Base-by-base conservation (phyloP, 352 stramenopile species). In the Globisporangium cylindrosporum region DNA sequence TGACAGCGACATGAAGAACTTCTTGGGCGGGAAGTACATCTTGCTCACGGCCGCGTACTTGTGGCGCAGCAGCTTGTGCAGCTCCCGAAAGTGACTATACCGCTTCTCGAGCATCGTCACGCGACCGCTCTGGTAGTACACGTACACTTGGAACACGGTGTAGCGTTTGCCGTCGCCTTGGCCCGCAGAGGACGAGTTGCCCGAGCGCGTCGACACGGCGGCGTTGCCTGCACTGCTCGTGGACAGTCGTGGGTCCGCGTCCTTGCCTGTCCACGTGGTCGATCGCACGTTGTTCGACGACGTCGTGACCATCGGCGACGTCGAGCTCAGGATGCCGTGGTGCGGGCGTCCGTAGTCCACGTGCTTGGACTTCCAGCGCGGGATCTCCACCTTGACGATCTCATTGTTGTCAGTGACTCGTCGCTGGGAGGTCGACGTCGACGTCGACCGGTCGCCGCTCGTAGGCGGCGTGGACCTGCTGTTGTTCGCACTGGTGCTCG, bases 1-100 rank as follows among this genome's bases (percentile, higher is more conserved):
- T 36, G 88, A 95, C n/a, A 93, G 68, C 55, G 86, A 94, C 72
- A 90, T 85, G 67, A 95, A 95, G 67, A 93, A 92, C 64, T 93
- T 92, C 61, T 94, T 94, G 4, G 86, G 88, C 8, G 88, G 88
- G 64, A 95, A 95, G 62, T 91, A 92, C 29, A 94, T 78, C 55
- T 90, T 92, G 61, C 81, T 82, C 8, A 95, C 86, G 0, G 83
- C 86, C 0, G 84, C 83, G 70, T 94, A 94, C 69, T 92, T 91
- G 71, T 79, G 80, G 24, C 88, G 78, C 55, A 95, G 72, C 57
- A 80, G 69, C 71, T 94, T 93, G 77, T 95, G 88, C 24, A 95
- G 78, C 59, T 92, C 86, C 1, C 88, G 84, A 61, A 95, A 95
- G 65, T 95, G 80, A 57, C 78, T 90, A 71, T 94, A 95, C 29